Evolutionary conservation across 805 yeast genomes (phyloP).

Genomic region (Blastobotrys terrestris): DNA sequence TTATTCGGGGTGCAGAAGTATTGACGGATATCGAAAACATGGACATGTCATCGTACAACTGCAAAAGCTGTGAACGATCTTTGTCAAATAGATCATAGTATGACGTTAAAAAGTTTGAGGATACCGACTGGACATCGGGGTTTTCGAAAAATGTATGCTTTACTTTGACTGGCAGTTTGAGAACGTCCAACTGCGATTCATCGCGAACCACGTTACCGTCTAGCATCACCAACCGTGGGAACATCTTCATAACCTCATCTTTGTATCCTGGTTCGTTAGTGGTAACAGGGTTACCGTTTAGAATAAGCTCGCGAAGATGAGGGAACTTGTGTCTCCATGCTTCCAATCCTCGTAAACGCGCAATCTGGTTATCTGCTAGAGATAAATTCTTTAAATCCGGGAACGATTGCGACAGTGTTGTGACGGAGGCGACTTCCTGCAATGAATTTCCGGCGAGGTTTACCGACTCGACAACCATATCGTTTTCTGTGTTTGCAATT

Average conservation of each 20-base stretch:
- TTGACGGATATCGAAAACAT: constrained; percentile 80
- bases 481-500: constrained; percentile 53
- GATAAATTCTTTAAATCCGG: constrained; percentile 78
- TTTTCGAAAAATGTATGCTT: constrained; percentile 79
- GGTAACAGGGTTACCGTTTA: constrained; percentile 68
- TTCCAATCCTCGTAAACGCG: constrained; percentile 55
- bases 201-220: constrained; percentile 78
- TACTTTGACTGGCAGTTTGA: constrained; percentile 31
- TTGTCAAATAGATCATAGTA: constrained; percentile 78
- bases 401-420: constrained; percentile 62
- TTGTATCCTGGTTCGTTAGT: constrained; percentile 42
- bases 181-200: constrained; percentile 41
- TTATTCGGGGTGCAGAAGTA: constrained; percentile 53
- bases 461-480: constrained; percentile 53
- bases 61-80: constrained; percentile 61
- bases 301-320: constrained; percentile 65
- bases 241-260: constrained; percentile 57
- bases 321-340: constrained; percentile 73
- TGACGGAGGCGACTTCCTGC: constrained; percentile 51
- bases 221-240: constrained; percentile 74
- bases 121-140: constrained; percentile 56
- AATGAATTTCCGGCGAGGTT: constrained; percentile 48
- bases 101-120: constrained; percentile 72
- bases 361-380: constrained; percentile 65
- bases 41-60: constrained; percentile 74